These are phyloP conservation scores for Salvia sclarea DNA, from an alignment of 305 asterid genomes.

Conservation along the genomic window DNA sequence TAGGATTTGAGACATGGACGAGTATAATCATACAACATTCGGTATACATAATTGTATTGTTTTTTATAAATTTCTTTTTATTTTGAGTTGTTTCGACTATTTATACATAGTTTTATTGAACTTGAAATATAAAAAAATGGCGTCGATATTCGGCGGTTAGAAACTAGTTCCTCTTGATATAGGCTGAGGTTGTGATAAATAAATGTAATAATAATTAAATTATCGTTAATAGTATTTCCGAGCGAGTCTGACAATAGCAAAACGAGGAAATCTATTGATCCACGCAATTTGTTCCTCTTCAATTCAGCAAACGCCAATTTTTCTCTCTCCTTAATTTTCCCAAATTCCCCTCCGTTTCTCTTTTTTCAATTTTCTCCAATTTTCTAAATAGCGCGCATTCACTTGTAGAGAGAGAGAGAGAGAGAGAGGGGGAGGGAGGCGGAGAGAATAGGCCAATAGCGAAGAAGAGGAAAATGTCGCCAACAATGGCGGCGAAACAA, in stretches of 20 bases:
- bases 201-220: no score
- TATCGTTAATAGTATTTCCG: no score
- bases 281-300: slow-evolving; percentile 1
- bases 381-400: neutral
- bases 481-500: slow-evolving; percentile 58
- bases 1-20: no score
- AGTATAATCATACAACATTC: no score
- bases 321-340: slow-evolving; percentile 15
- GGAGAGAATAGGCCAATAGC: slow-evolving; percentile 33
- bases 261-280: slow-evolving; percentile 22
- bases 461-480: slow-evolving; percentile 60
- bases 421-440: neutral
- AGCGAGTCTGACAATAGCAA: slow-evolving; percentile 22
- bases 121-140: no score
- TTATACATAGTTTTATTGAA: no score
- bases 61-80: no score
- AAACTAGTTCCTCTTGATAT: no score
- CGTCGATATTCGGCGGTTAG: no score
- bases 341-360: slow-evolving; percentile 8
- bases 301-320: neutral
- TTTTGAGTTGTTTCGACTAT: no score
- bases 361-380: neutral
- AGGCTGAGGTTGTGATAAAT: no score
- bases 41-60: no score
- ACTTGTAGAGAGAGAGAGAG: neutral